Evolutionary conservation across 352 stramenopile species (phyloP), one percentile per base, ranked within the genome.

Genomic region (Phytophthora melonis): DNA sequence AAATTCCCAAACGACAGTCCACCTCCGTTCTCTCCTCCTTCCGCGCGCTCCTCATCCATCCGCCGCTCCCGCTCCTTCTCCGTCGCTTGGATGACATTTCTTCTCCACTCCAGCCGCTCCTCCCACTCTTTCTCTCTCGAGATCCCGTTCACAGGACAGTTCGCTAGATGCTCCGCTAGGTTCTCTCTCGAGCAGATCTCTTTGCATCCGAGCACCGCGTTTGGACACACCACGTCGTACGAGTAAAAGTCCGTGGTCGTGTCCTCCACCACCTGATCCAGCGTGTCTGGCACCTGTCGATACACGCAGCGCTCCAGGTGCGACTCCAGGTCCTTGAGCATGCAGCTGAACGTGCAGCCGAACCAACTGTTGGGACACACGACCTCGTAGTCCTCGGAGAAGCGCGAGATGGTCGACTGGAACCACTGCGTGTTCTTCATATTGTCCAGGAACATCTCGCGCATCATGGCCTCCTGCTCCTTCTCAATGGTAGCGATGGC

Each of bases 361-460:
- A 94, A 93, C 89, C 89, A 96, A 62, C 83, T 93, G 59, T 96
- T 93, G 1, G 89, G 89, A 58, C 89, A 96, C 58, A 96, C 86
- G 8, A 96, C 88, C 65, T 96, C 87, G 72, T 96, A 96, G 66
- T 96, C 87, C 27, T 90, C 79, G 0, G 88, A 82, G 34, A 93
- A 87, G 49, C 86, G 83, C 30, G 87, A 92, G 57, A 96, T 96
- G 32, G 88, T 96, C 10, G 77, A 86, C 72, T 96, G 89, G 66
- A 96, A 96, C 89, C 89, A 96, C 77, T 93, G 87, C 16, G 89
- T 96, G 76, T 96, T 94, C 72, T 94, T 93, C 87, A 94, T 96
- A 67, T 93, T 93, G 68, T 94, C 89, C 54, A 96, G 66, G 65
- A 96, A 96, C 83, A 93, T 87, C 64, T 93, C 84, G 39, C 86